Evolutionary conservation across 2,329 filamentous ascomycete genomes (phyloP), one percentile per base, ranked within the genome.

Genomic region (Fusarium anguioides): DNA sequence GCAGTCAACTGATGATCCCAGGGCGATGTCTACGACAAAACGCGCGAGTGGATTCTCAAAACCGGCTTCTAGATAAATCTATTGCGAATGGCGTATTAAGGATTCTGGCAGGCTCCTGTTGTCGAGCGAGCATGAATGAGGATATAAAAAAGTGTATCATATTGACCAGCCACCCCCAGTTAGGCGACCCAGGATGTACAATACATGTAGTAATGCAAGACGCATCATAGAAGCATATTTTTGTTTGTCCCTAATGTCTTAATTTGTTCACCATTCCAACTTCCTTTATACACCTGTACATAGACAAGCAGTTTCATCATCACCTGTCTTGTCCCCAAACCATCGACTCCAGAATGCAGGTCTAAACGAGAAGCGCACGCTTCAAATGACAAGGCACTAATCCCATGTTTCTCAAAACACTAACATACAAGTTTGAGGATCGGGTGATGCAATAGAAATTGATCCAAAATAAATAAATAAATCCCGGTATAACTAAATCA

Each of bases 1-100:
- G 8, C 27, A 31, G 26, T 59, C 53, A 50, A 70, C 54, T 53
- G 24, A n/a, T 18, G 51, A 8, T 24, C 31, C 4, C 29, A 81
- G 79, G 79, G 79, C 26, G 69, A 79, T 39, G 57, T 74, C 54
- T 76, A 74, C 51, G 68, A 74, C 15, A 69, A 74, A 33, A 52
- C 70, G 6, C 68, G 71, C 51, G 60, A 75, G 21, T 81, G 78
- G 76, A 62, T 80, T 21, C 47, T 79, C 20, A 66, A 73, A 12
- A 68, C 69, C 17, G 79, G 79, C 2, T 81, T 81, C 48, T 81
- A 74, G 70, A 52, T 10, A 39, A 48, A 35, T 20, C 21, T 33
- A 10, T 27, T 41, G 15, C 17, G 45, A 59, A 35, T 29, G 27
- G 41, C 41, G 20, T 50, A 33, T 33, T 11, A 17, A 42, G 23